Conservation (phyloP, 1,139 yeast species). For the Williopsis jadinii region DNA sequence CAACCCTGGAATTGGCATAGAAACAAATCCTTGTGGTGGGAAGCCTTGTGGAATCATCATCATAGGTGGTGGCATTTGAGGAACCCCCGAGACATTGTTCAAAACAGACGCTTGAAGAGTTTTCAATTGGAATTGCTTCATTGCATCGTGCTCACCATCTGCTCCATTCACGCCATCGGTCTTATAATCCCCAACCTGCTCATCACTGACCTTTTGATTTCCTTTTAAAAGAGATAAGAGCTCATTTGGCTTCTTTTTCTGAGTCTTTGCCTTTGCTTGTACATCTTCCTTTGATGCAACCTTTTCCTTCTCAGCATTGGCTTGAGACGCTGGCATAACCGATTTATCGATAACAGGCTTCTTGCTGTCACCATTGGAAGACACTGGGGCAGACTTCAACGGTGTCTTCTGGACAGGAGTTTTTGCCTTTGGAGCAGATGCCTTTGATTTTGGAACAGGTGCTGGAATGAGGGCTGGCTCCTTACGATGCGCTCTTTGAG, state of each 20-base stretch:
- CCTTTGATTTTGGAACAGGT: not conserved
- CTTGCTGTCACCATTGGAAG: not conserved
- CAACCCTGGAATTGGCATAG: constrained; percentile 8
- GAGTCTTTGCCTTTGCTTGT: constrained; percentile 5
- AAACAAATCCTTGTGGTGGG: constrained; percentile 20
- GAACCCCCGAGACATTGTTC: constrained; percentile 27
- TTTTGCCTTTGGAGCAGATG: not conserved
- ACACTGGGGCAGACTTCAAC: not conserved
- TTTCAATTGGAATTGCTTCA: constrained; percentile 23
- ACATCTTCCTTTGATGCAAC: not conserved
- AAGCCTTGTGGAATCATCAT: constrained; percentile 21
- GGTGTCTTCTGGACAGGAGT: no score
- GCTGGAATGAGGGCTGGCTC: constrained; percentile 23
- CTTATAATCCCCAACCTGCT: constrained; percentile 5
- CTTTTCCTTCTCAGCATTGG: not conserved
- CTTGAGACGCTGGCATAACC: not conserved
- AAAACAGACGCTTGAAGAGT: constrained; percentile 34
- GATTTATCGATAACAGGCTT: not conserved
- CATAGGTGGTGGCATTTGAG: constrained; percentile 18
- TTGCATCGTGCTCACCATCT: constrained; percentile 16
- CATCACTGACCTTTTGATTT: constrained; percentile 15
- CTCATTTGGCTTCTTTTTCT: constrained; percentile 25
- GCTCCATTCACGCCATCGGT: constrained; percentile 12
- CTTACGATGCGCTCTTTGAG: constrained; percentile 26
- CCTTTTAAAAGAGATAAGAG: constrained; percentile 34